Percentiles rank a stretch among this genome's conserved stretches.
These are phyloP conservation scores for Yamadazyma insecticola DNA, from an alignment of 805 yeast species.

Conservation along the genomic window DNA sequence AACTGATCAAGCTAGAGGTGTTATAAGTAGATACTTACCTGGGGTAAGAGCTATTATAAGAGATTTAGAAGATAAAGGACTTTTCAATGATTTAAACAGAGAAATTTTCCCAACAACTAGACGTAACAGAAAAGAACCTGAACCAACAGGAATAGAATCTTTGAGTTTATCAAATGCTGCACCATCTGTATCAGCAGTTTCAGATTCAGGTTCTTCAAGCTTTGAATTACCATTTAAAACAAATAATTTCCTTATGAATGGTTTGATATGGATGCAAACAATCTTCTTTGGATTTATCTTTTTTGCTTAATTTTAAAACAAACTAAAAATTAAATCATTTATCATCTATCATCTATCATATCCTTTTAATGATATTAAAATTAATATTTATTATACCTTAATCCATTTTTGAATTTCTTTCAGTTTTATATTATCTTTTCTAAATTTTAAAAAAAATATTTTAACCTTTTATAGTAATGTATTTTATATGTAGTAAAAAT, in stretches of 20 bases:
- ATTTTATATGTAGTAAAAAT: too few relatives aligned
- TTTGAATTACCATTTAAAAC: too few relatives aligned
- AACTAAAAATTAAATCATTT: too few relatives aligned
- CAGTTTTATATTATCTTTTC: too few relatives aligned
- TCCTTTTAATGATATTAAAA: too few relatives aligned
- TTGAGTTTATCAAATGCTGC: background rate
- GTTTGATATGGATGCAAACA: slow-evolving; percentile 16
- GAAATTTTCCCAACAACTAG: slow-evolving; percentile 15
- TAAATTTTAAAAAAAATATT: too few relatives aligned
- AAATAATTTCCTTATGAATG: slow-evolving; percentile 4
- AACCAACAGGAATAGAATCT: slow-evolving; percentile 2
- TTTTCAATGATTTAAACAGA: slow-evolving; percentile 34
- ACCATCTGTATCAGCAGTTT: slow-evolving; percentile 1
- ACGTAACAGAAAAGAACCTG: slow-evolving; percentile 5
- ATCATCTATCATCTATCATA: too few relatives aligned
- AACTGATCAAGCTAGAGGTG: slow-evolving; percentile 8
- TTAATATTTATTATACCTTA: too few relatives aligned
- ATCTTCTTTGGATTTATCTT: slow-evolving; percentile 19
- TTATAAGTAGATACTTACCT: slow-evolving; percentile 21
- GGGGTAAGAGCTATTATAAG: slow-evolving; percentile 26
- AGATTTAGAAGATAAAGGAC: slow-evolving; percentile 32
- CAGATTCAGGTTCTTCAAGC: slow-evolving; percentile 4
- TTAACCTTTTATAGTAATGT: too few relatives aligned
- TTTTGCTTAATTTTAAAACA: slow-evolving; percentile 8
- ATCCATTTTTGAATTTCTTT: too few relatives aligned